Base-by-base conservation (phyloP, 1,284 basidiomycete species). In the Cystobasidium sp. region DNA sequence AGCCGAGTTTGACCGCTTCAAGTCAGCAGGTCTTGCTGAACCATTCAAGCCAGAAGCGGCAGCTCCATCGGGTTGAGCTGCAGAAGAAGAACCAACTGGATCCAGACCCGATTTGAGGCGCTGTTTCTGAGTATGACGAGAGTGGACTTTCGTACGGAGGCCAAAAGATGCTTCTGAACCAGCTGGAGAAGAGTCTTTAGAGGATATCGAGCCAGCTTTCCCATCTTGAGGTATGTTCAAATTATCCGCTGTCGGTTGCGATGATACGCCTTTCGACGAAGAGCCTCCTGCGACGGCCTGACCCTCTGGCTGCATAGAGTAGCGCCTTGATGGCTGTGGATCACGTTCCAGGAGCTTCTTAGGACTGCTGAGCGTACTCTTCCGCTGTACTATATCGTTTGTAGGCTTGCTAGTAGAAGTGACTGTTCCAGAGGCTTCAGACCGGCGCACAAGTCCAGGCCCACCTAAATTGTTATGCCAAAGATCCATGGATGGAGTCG, bases 381-480 rank as follows among this genome's bases (percentile, higher is more conserved):
- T 73, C 9, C 70, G 70, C 70, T 73, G 62, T 6, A 73, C 70
- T 20, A 73, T 59, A 8, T 51, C 24, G 9, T 49, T 47, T 12
- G 62, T 49, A 22, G 70, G 70, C 51, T 65, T 73, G n/a, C 56
- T 62, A 9, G 56, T 66, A 12, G 52, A 43, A 31, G n/a, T 66
- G n/a, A 65, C 56, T 22, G 58, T 59, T 10, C 68, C 62, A 9
- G 59, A 52, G 6, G 44, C 44, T 47, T 53, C 58, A 41, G 68
- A 66, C 18, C 24, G 18, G 18, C 66, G 66, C 37, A 68, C 66
- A 5, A 73, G 22, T 8, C 70, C 70, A 24, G 62, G 56, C 16
- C 70, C 70, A 39, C 70, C 70, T 5, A 73, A 46, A 39, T 65
- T 59, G 37, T 59, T 55, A 37, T 73, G 70, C 70, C 70, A 73